A percentile compares a stretch with the other conserved stretches of the same genome.
Conservation (phyloP, 2,329 filamentous ascomycete species). For the Cercospora beticola region DNA sequence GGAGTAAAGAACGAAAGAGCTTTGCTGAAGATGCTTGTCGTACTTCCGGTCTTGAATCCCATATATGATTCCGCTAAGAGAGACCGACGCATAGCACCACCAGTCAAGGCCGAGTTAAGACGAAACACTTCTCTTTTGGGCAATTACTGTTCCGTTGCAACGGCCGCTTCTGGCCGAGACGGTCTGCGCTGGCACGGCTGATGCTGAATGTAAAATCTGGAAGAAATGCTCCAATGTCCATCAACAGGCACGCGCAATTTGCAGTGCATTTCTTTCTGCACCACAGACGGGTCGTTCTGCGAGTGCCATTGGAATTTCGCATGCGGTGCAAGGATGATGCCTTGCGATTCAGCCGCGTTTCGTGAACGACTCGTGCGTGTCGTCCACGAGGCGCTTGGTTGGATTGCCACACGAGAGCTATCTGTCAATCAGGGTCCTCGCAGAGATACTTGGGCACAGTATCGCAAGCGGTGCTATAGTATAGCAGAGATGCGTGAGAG, state of each 20-base stretch:
- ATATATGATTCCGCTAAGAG: background rate
- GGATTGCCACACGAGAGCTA: background rate
- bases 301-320: background rate
- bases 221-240: background rate
- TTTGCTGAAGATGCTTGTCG: background rate
- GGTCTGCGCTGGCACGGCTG: background rate
- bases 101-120: background rate
- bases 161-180: background rate
- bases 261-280: background rate
- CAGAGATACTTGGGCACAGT: background rate
- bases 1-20: background rate
- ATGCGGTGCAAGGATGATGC: constrained; percentile 1
- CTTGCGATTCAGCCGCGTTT: constrained; percentile 7
- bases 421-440: background rate
- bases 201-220: background rate
- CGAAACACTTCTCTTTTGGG: background rate
- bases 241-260: background rate
- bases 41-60: background rate
- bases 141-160: background rate
- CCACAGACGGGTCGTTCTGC: background rate
- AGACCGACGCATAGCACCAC: background rate
- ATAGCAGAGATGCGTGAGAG: background rate
- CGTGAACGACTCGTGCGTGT: constrained; percentile 1
- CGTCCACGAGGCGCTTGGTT: background rate
- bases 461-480: background rate